A percentile compares a stretch with the other conserved stretches of the same genome.
Conservation (phyloP, 1,284 basidiomycete genomes). For the Fomitiporia mediterranea region DNA sequence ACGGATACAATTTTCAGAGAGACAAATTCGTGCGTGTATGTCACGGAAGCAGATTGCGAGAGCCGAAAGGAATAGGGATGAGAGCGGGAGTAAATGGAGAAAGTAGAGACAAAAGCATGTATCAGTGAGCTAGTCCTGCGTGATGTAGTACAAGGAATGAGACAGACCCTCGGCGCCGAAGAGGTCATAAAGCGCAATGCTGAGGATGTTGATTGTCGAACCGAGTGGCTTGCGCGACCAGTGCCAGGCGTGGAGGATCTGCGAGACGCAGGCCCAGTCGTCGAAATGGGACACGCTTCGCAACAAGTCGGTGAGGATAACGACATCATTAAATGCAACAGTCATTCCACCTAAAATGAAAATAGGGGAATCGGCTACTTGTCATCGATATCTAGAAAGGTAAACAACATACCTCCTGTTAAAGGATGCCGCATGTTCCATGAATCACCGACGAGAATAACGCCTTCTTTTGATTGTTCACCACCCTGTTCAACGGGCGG, state of each 20-base stretch:
- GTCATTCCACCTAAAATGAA: constrained; percentile 73
- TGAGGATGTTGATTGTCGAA: constrained; percentile 86
- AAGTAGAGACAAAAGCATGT: not conserved
- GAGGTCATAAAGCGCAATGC: constrained; percentile 86
- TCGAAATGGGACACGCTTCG: constrained; percentile 42
- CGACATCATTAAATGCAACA: constrained; percentile 83
- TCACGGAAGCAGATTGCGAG: not conserved
- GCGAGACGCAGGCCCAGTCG: constrained; percentile 62
- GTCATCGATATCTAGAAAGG: not conserved
- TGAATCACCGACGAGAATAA: constrained; percentile 89
- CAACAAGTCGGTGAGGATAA: constrained; percentile 66
- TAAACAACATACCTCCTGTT: constrained; percentile 69
- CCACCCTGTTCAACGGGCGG: constrained; percentile 80
- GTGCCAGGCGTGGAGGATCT: constrained; percentile 69
- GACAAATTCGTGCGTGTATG: not conserved
- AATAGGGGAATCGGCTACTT: not conserved
- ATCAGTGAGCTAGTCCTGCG: constrained; percentile 13
- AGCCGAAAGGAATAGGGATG: no score
- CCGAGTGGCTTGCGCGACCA: constrained; percentile 80
- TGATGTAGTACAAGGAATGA: constrained; percentile 21
- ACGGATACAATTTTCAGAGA: constrained; percentile 17
- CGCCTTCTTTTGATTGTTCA: constrained; percentile 57
- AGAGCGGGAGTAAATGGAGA: not conserved
- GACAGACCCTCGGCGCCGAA: constrained; percentile 85
- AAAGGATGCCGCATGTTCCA: constrained; percentile 99